phyloP scores from a whole-genome alignment of 371 early-diverging fungal species.

The Gilbertella persicaria region DNA sequence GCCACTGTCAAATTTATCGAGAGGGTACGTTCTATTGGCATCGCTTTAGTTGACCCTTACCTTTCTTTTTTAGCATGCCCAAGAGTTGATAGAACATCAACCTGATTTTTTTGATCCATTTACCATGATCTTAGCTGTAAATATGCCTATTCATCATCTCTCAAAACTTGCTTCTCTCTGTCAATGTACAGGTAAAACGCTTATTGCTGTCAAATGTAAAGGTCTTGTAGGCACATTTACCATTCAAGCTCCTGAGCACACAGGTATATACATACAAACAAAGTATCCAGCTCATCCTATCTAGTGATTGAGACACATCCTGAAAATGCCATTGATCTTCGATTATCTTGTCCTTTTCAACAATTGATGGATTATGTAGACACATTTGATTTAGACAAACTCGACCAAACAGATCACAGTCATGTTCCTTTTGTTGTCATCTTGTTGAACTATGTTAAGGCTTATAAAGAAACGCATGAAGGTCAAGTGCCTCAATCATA shows the following conservation, averaged over 20 bases:
- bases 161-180: conserved; percentile 62
- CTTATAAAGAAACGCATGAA: conserved; percentile 63
- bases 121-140: conserved; percentile 73
- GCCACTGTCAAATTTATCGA: conserved; percentile 62
- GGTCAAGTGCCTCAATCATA: conserved; percentile 60
- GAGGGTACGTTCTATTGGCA: conserved; percentile 34
- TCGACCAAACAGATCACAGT: conserved; percentile 72
- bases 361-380: conserved; percentile 63
- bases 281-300: not conserved
- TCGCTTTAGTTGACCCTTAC: not conserved
- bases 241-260: conserved; percentile 74
- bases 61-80: conserved; percentile 20
- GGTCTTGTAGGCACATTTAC: conserved; percentile 79
- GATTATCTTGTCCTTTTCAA: conserved; percentile 81
- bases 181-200: conserved; percentile 56
- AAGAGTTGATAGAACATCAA: conserved; percentile 47
- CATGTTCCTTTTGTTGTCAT: conserved; percentile 88
- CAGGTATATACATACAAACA: no score
- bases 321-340: conserved; percentile 75
- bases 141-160: conserved; percentile 58
- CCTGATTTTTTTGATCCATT: conserved; percentile 70
- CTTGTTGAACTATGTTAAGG: conserved; percentile 69
- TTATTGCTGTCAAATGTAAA: conserved; percentile 69
- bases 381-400: conserved; percentile 61
- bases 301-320: conserved; percentile 91